These are phyloP conservation scores for Purshia tridentata DNA, from an alignment of 306 rosid species.

Conservation along the genomic window DNA sequence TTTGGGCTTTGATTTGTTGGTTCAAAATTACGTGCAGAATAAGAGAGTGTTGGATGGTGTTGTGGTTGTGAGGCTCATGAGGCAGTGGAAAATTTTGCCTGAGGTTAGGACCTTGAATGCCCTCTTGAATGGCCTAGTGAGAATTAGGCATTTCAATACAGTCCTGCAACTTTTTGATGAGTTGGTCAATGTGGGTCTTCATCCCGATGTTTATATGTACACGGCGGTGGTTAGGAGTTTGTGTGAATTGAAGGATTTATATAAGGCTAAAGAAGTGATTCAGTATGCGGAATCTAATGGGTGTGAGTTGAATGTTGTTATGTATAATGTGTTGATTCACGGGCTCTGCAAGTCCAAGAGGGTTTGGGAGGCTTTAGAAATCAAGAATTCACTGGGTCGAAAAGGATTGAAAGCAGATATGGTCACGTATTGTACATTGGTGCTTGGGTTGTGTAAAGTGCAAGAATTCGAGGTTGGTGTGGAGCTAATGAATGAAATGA, in stretches of 20 bases:
- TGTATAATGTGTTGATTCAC: conserved; percentile 70
- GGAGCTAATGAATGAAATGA: conserved; percentile 66
- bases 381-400: conserved; percentile 49
- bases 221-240: conserved; percentile 58
- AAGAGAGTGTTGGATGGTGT: conserved; percentile 55
- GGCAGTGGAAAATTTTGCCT: conserved; percentile 48
- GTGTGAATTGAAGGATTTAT: conserved; percentile 72
- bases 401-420: conserved; percentile 74
- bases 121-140: conserved; percentile 69
- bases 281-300: conserved; percentile 49
- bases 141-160: conserved; percentile 50
- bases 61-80: conserved; percentile 56
- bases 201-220: conserved; percentile 62
- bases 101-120: conserved; percentile 81
- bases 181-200: conserved; percentile 55
- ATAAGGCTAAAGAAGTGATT: conserved; percentile 63
- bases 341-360: conserved; percentile 71
- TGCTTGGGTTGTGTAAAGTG: conserved; percentile 70
- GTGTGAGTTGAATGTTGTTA: conserved; percentile 51
- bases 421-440: conserved; percentile 70
- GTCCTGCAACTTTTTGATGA: conserved; percentile 68
- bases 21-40: conserved; percentile 58
- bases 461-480: conserved; percentile 53
- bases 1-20: conserved; percentile 75
- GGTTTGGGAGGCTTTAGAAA: conserved; percentile 63